Evolutionary conservation across 1,139 yeast genomes (phyloP).

Genomic region (Blastobotrys malaysiensis): DNA sequence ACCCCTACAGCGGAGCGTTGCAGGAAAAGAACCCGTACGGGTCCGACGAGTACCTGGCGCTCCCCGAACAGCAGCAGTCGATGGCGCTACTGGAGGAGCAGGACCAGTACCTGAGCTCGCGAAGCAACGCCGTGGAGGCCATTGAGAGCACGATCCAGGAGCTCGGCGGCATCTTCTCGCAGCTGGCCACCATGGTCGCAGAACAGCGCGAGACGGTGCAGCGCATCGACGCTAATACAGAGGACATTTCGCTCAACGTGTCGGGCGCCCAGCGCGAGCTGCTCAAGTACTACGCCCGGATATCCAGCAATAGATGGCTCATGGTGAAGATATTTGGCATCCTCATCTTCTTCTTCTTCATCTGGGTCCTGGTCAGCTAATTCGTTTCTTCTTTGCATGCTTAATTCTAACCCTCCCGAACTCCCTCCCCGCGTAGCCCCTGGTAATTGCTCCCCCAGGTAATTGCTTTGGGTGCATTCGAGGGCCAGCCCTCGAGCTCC

Average conservation of each 20-base stretch:
- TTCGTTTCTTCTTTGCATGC: background rate
- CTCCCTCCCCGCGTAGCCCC: too few species aligned
- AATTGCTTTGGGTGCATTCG: too few species aligned
- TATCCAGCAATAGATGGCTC: constrained; percentile 88
- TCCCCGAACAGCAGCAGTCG: constrained; percentile 74
- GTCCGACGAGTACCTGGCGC: constrained; percentile 36
- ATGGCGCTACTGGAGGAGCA: constrained; percentile 57
- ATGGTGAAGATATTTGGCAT: constrained; percentile 87
- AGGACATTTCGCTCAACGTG: constrained; percentile 83
- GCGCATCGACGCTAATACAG: constrained; percentile 91
- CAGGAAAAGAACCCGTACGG: constrained; percentile 30
- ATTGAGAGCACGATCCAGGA: constrained; percentile 94
- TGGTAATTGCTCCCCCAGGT: too few species aligned
- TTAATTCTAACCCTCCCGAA: too few species aligned
- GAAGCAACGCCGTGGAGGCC: constrained; percentile 89
- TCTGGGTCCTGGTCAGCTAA: constrained; percentile 30
- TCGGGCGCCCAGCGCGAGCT: constrained; percentile 93
- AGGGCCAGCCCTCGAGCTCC: too few species aligned
- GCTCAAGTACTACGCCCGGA: constrained; percentile 80
- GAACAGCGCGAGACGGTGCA: constrained; percentile 97
- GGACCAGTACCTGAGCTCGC: constrained; percentile 68
- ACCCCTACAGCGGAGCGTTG: constrained; percentile 30
- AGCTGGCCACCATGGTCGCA: constrained; percentile 93
- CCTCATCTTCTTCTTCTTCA: constrained; percentile 42
- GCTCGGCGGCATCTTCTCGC: constrained; percentile 91